Conservation (phyloP, 257 asterid genomes). For the Prunella vulgaris region DNA sequence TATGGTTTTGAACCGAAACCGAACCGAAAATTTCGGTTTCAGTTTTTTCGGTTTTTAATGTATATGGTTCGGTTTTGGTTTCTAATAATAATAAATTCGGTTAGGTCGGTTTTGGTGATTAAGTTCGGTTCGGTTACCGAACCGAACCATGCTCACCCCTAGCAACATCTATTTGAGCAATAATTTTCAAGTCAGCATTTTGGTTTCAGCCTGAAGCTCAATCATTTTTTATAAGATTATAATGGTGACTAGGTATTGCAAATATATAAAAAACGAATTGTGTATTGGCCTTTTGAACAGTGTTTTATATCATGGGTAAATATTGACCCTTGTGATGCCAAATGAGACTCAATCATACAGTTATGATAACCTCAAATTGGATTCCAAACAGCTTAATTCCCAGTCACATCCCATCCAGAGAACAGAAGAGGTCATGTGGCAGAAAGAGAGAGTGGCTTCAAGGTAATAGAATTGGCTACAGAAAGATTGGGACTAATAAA, state of each 20-base stretch:
- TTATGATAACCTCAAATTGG: background rate
- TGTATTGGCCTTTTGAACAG: background rate
- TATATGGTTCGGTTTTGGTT: too few relatives aligned
- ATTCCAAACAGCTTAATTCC: background rate
- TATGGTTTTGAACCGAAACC: too few relatives aligned
- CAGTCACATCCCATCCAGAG: background rate
- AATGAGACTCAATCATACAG: background rate
- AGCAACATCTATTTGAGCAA: background rate
- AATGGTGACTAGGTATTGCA: background rate
- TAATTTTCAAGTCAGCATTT: background rate
- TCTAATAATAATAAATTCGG: too few relatives aligned
- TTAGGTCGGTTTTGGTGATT: too few relatives aligned
- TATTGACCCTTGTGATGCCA: background rate
- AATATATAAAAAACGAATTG: background rate
- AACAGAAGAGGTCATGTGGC: background rate
- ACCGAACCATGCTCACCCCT: too few relatives aligned
- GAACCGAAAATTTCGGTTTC: too few relatives aligned
- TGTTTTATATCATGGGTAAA: background rate
- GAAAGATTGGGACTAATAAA: background rate
- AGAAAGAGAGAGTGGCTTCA: background rate
- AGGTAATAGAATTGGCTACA: conserved; percentile 2
- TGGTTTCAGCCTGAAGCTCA: background rate
- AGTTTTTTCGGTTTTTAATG: too few relatives aligned
- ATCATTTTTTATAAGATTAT: background rate
- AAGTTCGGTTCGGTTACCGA: too few relatives aligned